Evolutionary conservation across 169 alveolate genomes (phyloP), one percentile per base, ranked within the genome.

Genomic region (Theileria luwenshuni): DNA sequence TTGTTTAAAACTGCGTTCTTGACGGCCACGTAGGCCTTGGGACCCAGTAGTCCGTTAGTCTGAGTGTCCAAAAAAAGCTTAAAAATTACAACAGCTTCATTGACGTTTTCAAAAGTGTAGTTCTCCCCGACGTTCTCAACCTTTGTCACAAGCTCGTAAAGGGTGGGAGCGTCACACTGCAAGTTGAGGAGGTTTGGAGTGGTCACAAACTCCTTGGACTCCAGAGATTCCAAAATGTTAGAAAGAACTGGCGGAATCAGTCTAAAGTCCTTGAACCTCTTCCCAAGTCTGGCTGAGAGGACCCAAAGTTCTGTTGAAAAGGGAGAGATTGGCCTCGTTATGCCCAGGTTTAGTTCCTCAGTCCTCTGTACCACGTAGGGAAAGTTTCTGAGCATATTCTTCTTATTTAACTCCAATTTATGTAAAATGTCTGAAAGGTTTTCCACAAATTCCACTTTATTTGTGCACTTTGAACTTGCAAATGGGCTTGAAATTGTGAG

Each of bases 341-440:
- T 77, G 30, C 91, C 93, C 41, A 88, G 65, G 41, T 74, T 56
- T 19, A 84, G 52, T 49, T 88, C 93, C 60, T 88, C 93, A 21
- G 84, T 76, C 41, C 93, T 83, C 67, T 88, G 93, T 8, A 88
- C 93, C 15, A 79, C 76, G 67, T 88, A 88, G 17, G 93, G 93
- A 74, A 88, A 81, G 49, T 81, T 59, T 21, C 84, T 38, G 21
- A 81, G 67, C 85, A 71, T 76, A 45, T 69, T 68, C 70, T 79
- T 70, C 48, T 86, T 83, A 58, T 84, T 73, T 25, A 88, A 62
- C 65, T 81, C 81, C 52, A 88, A 77, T 21, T 64, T 54, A 52
- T 70, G 71, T 64, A 88, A 64, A 51, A 84, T 41, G 51, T 84
- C 91, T 25, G 84, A 85, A 43, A 88, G 47, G 49, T 80, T 81